phyloP scores from a whole-genome alignment of 441 rosid genomes.

The Euphorbia celastroides region DNA sequence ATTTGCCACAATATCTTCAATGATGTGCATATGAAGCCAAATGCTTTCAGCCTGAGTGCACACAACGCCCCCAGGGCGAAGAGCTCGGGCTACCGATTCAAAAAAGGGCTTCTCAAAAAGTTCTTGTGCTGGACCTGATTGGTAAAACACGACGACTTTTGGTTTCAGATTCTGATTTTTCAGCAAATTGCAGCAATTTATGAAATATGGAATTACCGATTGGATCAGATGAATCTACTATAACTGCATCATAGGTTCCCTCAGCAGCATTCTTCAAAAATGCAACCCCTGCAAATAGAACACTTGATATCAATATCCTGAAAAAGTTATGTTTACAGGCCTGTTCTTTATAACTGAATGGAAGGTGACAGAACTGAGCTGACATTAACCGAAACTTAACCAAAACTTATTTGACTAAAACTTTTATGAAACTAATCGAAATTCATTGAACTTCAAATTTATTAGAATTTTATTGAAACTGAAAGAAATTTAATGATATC shows the following conservation, averaged over 20 bases:
- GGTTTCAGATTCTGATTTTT: neutral
- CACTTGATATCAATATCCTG: neutral
- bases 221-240: constrained; percentile 92
- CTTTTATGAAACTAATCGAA: no score
- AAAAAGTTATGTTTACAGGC: constrained; percentile 1
- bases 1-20: constrained; percentile 74
- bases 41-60: constrained; percentile 93
- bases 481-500: no score
- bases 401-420: no score
- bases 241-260: constrained; percentile 85
- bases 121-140: constrained; percentile 87
- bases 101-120: constrained; percentile 94
- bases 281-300: constrained; percentile 59
- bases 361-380: neutral
- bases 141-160: constrained; percentile 2
- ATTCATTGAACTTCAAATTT: no score
- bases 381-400: no score
- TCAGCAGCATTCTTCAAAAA: constrained; percentile 67
- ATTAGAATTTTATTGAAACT: no score
- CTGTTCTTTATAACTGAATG: no score
- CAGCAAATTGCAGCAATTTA: neutral
- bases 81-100: constrained; percentile 67
- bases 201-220: constrained; percentile 40
- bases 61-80: constrained; percentile 91
- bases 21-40: constrained; percentile 98